Conservation (phyloP, 495 filamentous ascomycete species). For the Xylaria venustula region DNA sequence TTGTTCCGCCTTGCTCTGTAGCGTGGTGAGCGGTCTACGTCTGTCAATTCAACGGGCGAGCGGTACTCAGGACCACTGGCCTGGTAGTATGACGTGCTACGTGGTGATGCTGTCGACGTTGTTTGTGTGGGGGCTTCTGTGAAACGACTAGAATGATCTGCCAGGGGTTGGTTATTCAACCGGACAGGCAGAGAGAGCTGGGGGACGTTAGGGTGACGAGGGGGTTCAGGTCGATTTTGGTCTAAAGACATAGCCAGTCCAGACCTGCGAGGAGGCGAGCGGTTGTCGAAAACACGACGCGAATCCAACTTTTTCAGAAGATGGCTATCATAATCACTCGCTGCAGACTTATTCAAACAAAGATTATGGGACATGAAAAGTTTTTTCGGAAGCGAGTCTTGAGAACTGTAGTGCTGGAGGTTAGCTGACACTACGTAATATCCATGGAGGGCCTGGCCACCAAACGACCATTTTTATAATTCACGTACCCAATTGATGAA, state of each 20-base stretch:
- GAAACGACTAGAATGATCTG: conserved; percentile 44
- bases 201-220: conserved; percentile 45
- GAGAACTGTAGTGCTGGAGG: conserved; percentile 20
- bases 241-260: conserved; percentile 54
- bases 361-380: conserved; percentile 43
- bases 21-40: conserved; percentile 55
- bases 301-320: conserved; percentile 72
- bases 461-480: not conserved
- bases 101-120: conserved; percentile 43
- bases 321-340: conserved; percentile 75
- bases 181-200: conserved; percentile 50
- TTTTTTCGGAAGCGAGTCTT: conserved; percentile 37
- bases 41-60: conserved; percentile 46
- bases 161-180: conserved; percentile 31
- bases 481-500: conserved; percentile 27
- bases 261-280: conserved; percentile 52
- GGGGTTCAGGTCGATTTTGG: conserved; percentile 42
- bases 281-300: conserved; percentile 56
- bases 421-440: conserved; percentile 14
- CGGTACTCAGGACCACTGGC: conserved; percentile 47
- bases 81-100: conserved; percentile 47
- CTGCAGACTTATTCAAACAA: conserved; percentile 55
- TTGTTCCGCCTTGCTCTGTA: conserved; percentile 58
- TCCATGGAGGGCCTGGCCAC: not conserved
- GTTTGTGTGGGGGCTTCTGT: conserved; percentile 43